Evolutionary conservation across 768 basidiomycete genomes (phyloP).

Genomic region (Kwoniella dejecticola): DNA sequence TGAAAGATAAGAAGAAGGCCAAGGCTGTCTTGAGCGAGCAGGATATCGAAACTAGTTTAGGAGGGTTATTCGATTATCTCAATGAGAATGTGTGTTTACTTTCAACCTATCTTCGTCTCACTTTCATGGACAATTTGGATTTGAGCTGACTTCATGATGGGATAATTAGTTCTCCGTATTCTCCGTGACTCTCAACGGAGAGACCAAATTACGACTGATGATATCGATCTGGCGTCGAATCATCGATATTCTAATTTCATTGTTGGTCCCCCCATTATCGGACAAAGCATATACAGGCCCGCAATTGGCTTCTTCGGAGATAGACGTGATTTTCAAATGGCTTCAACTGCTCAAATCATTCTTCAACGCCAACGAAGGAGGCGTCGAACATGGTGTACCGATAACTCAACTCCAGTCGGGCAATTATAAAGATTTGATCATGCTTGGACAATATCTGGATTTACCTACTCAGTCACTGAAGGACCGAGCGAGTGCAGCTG

Average conservation of each 20-base stretch:
- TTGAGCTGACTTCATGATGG: no score
- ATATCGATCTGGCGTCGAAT: slow-evolving; percentile 47
- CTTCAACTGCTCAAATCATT: slow-evolving; percentile 52
- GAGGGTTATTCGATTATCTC: slow-evolving; percentile 50
- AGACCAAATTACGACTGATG: slow-evolving; percentile 39
- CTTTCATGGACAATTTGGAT: no score
- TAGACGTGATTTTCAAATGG: slow-evolving; percentile 56
- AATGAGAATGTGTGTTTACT: slow-evolving; percentile 50
- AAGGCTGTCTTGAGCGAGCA: slow-evolving; percentile 35
- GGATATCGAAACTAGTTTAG: slow-evolving; percentile 48
- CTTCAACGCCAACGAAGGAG: slow-evolving; percentile 52
- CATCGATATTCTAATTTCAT: slow-evolving; percentile 47
- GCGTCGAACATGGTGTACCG: slow-evolving; percentile 52
- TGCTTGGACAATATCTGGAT: slow-evolving; percentile 54
- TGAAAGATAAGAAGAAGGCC: slow-evolving; percentile 48
- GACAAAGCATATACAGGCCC: slow-evolving; percentile 37
- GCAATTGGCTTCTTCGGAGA: slow-evolving; percentile 29
- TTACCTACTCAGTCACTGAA: slow-evolving; percentile 46
- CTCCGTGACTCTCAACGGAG: slow-evolving; percentile 41
- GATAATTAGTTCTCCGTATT: slow-evolving; percentile 54
- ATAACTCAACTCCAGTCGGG: slow-evolving; percentile 39
- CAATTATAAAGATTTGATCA: slow-evolving; percentile 50
- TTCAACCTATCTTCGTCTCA: neutral
- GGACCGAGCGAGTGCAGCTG: slow-evolving; percentile 46
- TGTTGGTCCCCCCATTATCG: slow-evolving; percentile 52